Evolutionary conservation across 257 asterid species (phyloP), one percentile per base, ranked within the genome.

Genomic region (Plantago major): DNA sequence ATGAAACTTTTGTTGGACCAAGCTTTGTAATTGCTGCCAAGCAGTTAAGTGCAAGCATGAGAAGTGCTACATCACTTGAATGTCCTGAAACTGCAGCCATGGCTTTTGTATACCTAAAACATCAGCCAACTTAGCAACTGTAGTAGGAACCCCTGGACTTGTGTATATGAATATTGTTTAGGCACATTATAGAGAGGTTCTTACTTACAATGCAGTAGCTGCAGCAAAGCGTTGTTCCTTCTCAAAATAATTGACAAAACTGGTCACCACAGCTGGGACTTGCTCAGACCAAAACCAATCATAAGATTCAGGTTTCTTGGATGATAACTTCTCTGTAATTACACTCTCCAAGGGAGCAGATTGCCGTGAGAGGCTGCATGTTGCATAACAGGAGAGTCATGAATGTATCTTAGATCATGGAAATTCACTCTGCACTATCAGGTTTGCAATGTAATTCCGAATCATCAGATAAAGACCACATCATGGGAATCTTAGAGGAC

Each of bases 231-330:
- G 78, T 68, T 75, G 86, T 65, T 83, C 94, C 68, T 79, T 79
- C 49, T 87, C 96, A 74, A 89, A 83, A 71, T 80, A 85, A 74
- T 83, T 79, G 58, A 87, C 76, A 61, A 84, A 93, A 74, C 79
- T 85, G 58, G 83, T 71, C 58, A 85, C 87, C 66, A 73, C 88
- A 18, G 75, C 77, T 42, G 97, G 96, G 63, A 87, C 74, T 82
- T 85, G 95, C 76, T 87, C 85, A 50, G 92, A 81, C 94, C 95
- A 89, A 71, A 89, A 89, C 95, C 96, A 89, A 44, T 93, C 95
- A 70, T 63, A 79, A 57, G 74, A 80, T 68, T 80, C 91, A 70
- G 96, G 94, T 57, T 74, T 90, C 80, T 85, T 87, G 63, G 86
- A 76, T 67, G 75, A 77, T 68, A 93, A 71, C 78, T 84, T 87